A percentile compares a stretch with the other conserved stretches of the same genome.
These are phyloP conservation scores for Croton laevigatus DNA, from an alignment of 441 rosid species.

Conservation along the genomic window DNA sequence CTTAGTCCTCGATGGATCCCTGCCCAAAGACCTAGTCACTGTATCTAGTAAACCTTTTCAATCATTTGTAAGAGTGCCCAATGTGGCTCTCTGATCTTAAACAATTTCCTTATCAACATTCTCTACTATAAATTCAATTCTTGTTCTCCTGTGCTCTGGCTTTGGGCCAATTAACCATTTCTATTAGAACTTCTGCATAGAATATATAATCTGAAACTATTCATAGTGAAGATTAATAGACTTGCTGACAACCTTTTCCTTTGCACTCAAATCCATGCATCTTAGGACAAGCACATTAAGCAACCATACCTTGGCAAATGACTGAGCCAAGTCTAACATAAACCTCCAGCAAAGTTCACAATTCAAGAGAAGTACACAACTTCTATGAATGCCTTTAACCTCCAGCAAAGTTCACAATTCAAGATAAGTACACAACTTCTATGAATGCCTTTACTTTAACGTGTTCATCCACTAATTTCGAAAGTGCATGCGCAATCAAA, in stretches of 20 bases:
- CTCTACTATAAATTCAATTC: neutral
- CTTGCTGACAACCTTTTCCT: neutral
- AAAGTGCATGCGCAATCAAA: neutral
- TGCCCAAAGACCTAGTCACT: neutral
- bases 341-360: slow-evolving; percentile 4
- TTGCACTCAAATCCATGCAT: neutral
- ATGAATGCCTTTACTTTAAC: neutral
- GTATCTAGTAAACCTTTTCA: neutral
- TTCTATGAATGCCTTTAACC: too few species aligned
- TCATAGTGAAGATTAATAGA: neutral
- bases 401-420: too few species aligned
- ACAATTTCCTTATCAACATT: neutral
- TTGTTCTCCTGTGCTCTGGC: neutral
- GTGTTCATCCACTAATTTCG: neutral
- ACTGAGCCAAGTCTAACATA: slow-evolving; percentile 4
- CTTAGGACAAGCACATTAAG: neutral
- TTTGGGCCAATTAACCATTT: neutral
- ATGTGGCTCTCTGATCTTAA: neutral
- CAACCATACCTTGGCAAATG: neutral
- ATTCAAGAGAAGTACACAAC: too few species aligned
- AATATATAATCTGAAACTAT: neutral
- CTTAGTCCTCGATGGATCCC: neutral
- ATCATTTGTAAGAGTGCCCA: neutral
- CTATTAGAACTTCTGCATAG: neutral
- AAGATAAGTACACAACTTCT: neutral